phyloP scores from a whole-genome alignment of 2,329 filamentous ascomycete species.

The Hypoxylon sp. region DNA sequence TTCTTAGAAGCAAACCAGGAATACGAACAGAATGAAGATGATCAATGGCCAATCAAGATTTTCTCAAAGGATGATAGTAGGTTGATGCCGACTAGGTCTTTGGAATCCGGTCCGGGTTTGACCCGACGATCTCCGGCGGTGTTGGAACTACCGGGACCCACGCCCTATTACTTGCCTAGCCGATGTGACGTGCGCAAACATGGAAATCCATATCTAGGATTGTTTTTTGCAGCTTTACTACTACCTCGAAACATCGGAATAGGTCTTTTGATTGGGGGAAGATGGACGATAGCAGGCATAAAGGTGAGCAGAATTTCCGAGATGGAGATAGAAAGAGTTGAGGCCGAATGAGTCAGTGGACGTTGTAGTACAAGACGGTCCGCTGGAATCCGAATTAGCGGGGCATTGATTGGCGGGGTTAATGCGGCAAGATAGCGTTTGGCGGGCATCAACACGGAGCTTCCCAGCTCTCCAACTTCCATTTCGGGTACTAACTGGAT shows the following conservation, averaged over 20 bases:
- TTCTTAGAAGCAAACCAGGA: neutral
- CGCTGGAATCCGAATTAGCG: constrained; percentile 28
- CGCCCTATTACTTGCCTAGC: constrained; percentile 7
- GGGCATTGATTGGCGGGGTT: constrained; percentile 13
- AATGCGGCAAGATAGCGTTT: constrained; percentile 23
- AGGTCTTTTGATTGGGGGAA: constrained; percentile 9
- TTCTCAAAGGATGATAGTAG: neutral
- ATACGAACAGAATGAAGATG: neutral
- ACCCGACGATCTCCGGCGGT: constrained; percentile 45
- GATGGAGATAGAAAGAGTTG: neutral
- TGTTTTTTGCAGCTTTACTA: constrained; percentile 14
- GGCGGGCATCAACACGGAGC: constrained; percentile 13
- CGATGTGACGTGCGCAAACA: constrained; percentile 9
- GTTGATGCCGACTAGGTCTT: neutral
- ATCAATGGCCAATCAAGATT: neutral
- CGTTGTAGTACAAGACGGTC: constrained; percentile 22
- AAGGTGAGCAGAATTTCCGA: neutral
- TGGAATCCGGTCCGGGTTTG: constrained; percentile 23
- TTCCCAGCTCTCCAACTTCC: constrained; percentile 12
- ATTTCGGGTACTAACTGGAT: constrained; percentile 10
- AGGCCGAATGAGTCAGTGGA: constrained; percentile 17
- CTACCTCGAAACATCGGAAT: neutral
- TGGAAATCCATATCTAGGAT: constrained; percentile 1
- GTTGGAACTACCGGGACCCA: constrained; percentile 25
- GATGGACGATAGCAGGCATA: neutral